Base-by-base conservation (phyloP, 192 early-diverging fungal species). In the Phlyctochytrium planicorne region DNA sequence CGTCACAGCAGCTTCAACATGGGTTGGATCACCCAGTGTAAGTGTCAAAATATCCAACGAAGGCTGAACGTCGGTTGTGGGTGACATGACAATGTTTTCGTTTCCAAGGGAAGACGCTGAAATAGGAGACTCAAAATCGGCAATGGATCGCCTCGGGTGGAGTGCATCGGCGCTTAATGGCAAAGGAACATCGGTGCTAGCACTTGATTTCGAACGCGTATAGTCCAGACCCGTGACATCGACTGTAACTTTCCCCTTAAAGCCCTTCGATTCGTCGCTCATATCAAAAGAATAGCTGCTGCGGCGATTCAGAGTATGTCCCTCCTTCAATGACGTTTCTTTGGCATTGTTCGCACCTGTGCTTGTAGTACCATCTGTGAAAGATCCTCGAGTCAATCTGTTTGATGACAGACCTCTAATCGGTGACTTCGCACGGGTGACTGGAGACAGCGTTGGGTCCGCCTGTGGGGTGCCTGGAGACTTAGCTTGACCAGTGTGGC, bases 1-100 rank as follows among this genome's bases (percentile, higher is more conserved):
- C 1, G 72, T 74, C 24, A 87, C 79, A 12, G 93, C 91, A 16
- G 77, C 78, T 31, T 73, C 70, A 50, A 88, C 75, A 32, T 84
- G 79, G 23, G 77, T 72, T 4, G 85, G 82, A 67, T 94, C 90
- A 20, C 81, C 80, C 35, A 94, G 76, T 4, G 87, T 89, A 62
- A 94, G 67, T 1, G 82, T 81, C 24, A 91, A 68, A 36, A 74
- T 37, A 27, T 72, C 70, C 6, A 60, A 59, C 6, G 20, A 24
- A 12, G 55, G 55, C 27, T 4, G 20, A 6, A 10, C 55, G 10
- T 57, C 55, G 27, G 4, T 10, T 27, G 25, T 6, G 40, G 40
- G 40, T 14, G 40, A 47, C 40, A 47, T 47, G 10, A 20, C 20
- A 14, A 47, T 47, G 6, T 6, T 6, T 14, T 47, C 40, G 20